Evolutionary conservation across 805 yeast genomes (phyloP).

Genomic region (Soucietia sequanensis): DNA sequence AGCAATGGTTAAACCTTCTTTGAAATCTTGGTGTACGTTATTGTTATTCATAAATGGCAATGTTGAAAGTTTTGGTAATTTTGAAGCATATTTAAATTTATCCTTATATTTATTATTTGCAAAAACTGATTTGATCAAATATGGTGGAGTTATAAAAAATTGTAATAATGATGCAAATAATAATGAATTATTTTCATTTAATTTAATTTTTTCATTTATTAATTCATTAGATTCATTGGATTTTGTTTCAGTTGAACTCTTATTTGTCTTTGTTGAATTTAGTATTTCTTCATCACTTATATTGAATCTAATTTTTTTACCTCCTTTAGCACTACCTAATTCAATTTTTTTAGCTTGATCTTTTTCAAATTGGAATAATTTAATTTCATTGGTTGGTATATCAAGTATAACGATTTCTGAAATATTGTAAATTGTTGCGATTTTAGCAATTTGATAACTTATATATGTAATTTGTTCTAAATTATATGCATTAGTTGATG

Average conservation of each 20-base stretch:
- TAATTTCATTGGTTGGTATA: constrained; percentile 29
- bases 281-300: constrained; percentile 28
- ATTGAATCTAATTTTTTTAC: constrained; percentile 31
- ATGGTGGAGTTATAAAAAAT: constrained; percentile 82
- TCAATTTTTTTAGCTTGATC: constrained; percentile 20
- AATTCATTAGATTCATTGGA: constrained; percentile 13
- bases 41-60: constrained; percentile 69
- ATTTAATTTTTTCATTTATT: constrained; percentile 11
- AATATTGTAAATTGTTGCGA: constrained; percentile 66
- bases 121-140: constrained; percentile 66
- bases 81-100: constrained; percentile 61
- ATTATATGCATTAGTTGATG: constrained; percentile 53
- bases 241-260: constrained; percentile 3
- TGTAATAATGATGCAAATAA: constrained; percentile 70
- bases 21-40: constrained; percentile 34
- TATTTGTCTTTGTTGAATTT: constrained; percentile 3
- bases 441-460: constrained; percentile 77
- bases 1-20: constrained; percentile 63
- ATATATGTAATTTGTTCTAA: constrained; percentile 71
- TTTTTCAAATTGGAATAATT: constrained; percentile 14
- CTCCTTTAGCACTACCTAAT: constrained; percentile 20
- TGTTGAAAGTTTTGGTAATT: constrained; percentile 68
- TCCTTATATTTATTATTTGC: constrained; percentile 35
- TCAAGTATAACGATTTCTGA: constrained; percentile 75
- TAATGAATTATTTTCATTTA: constrained; percentile 36